Evolutionary conservation across 208 protist species (phyloP), one percentile per base, ranked within the genome.

Genomic region (Lotmaria passim): DNA sequence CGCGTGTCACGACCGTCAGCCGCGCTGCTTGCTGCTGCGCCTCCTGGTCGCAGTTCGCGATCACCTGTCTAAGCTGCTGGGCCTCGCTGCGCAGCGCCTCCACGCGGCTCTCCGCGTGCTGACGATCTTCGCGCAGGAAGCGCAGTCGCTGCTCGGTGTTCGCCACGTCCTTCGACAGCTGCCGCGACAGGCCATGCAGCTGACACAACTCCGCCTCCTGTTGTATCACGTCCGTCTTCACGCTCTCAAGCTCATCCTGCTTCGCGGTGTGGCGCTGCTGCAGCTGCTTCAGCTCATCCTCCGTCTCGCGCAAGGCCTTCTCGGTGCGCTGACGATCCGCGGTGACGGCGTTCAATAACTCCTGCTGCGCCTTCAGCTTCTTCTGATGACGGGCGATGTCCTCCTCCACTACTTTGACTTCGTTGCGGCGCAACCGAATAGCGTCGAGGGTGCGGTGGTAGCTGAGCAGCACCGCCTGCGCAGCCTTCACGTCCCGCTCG

Each of bases 311-410:
- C 30, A 99, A 77, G 63, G 97, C 96, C 82, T 99, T 99, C 46
- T 97, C 97, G 33, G 98, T 98, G 1, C 98, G 82, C 63, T 98
- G 98, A 52, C 98, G 86, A 71, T 99, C 98, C 8, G 89, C 78
- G 17, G 87, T 82, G n/a, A 99, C 96, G 36, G 83, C 75, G 61
- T 99, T 98, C 68, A 99, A 98, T 21, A 99, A 78, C 59, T 90
- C 86, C 77, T 99, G 93, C 82, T 99, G 98, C 53, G 93, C 77
- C 73, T 99, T 99, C 10, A 98, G 79, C 78, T 98, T 98, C 67
- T 90, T 89, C 75, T 99, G 94, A 51, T 89, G 86, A 6, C 93
- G 82, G 0, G 73, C 83, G 23, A 95, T 85, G 56, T 94, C 75
- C 70, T 98, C 98, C 52, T 98, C 85, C 3, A 99, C 82, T 30